phyloP scores from a whole-genome alignment of 495 filamentous ascomycete species.

The Podospora anserina region DNA sequence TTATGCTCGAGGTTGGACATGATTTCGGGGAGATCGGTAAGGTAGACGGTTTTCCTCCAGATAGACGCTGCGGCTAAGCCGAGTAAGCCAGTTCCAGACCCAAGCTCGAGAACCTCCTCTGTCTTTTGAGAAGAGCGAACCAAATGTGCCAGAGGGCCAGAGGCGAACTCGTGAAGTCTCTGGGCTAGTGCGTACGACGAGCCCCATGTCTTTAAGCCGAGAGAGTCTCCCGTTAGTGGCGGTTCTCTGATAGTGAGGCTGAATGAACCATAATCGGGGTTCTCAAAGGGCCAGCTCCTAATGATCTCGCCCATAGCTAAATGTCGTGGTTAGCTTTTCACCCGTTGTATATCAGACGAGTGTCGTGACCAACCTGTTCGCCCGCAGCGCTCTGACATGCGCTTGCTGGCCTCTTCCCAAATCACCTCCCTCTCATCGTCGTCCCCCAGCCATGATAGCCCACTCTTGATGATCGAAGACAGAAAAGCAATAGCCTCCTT shows the following conservation, averaged over 20 bases:
- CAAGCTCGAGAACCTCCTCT: conserved; percentile 54
- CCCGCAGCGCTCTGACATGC: conserved; percentile 81
- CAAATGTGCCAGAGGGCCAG: conserved; percentile 38
- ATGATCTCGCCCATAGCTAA: conserved; percentile 74
- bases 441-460: conserved; percentile 68
- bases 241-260: conserved; percentile 78
- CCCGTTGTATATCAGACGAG: neutral
- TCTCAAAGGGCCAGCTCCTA: conserved; percentile 64
- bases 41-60: conserved; percentile 40
- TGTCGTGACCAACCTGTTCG: conserved; percentile 43
- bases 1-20: conserved; percentile 45
- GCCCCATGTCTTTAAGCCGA: conserved; percentile 91
- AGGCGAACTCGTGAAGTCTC: conserved; percentile 53
- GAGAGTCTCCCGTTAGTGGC: conserved; percentile 76
- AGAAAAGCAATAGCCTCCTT: conserved; percentile 59
- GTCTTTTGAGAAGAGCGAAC: conserved; percentile 19
- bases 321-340: conserved; percentile 10
- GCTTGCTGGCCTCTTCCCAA: conserved; percentile 73
- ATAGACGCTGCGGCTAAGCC: conserved; percentile 50
- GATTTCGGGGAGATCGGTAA: conserved; percentile 48
- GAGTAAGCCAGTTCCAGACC: conserved; percentile 62
- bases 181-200: conserved; percentile 83
- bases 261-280: conserved; percentile 34
- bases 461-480: conserved; percentile 70
- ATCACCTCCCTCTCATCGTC: conserved; percentile 69